Percentiles rank a stretch among this genome's conserved stretches.
Conservation (phyloP, 495 filamentous ascomycete genomes). For the Aspergillus funiculosus region DNA sequence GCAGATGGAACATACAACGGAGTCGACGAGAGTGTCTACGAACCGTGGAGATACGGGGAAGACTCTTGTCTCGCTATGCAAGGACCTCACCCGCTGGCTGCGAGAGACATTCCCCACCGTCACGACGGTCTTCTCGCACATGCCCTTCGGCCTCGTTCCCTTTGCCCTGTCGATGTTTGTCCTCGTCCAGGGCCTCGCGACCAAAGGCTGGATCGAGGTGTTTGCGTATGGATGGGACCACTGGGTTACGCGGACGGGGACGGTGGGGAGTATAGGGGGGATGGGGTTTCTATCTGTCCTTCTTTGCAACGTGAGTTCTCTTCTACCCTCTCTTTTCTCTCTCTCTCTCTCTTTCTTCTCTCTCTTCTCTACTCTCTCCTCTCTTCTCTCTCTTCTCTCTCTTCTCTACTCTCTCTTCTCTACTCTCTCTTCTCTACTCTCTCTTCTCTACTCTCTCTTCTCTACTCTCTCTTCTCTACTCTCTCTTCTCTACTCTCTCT, state of each 20-base stretch:
- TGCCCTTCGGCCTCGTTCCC: conserved; percentile 10
- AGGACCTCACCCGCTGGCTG: background rate
- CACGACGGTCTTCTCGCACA: conserved; percentile 4
- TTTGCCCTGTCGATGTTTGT: conserved; percentile 12
- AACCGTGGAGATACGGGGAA: background rate
- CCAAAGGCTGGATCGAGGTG: conserved; percentile 12
- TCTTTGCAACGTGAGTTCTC: conserved; percentile 7
- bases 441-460: too few relatives aligned
- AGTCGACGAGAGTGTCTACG: too few relatives aligned
- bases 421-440: too few relatives aligned
- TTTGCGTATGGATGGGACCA: conserved; percentile 14
- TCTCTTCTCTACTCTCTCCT: background rate
- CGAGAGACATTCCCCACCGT: conserved; percentile 11
- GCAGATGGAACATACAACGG: too few relatives aligned
- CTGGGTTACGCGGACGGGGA: conserved; percentile 10
- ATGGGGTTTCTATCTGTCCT: conserved; percentile 11
- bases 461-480: too few relatives aligned
- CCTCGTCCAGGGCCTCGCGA: conserved; percentile 7
- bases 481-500: too few relatives aligned
- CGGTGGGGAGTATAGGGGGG: conserved; percentile 4
- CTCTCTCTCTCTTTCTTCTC: conserved; percentile 7
- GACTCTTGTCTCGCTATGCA: background rate
- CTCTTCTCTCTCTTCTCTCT: too few relatives aligned
- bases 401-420: too few relatives aligned
- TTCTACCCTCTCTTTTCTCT: background rate